These are phyloP conservation scores for Cryphonectria naterciae DNA, from an alignment of 2,329 filamentous ascomycete genomes.

Conservation along the genomic window DNA sequence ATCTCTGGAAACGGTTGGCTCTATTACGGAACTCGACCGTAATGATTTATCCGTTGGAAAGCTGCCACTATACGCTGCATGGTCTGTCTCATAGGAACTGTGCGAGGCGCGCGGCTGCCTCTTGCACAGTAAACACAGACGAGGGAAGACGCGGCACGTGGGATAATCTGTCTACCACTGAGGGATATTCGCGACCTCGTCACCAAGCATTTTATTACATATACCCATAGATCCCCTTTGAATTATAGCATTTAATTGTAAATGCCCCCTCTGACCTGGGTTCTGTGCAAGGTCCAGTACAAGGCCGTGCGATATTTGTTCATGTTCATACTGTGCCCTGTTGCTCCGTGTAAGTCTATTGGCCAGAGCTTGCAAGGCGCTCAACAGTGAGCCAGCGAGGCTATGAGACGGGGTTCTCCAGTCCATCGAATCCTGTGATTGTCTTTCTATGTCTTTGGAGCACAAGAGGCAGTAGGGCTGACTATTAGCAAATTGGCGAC, in stretches of 20 bases:
- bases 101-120: not conserved
- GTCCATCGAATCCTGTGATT: not conserved
- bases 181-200: not conserved
- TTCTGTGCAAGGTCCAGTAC: not conserved
- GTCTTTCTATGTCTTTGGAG: not conserved
- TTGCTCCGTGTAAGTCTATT: slow-evolving; percentile 12
- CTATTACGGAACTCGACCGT: not conserved
- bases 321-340: not conserved
- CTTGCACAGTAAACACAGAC: not conserved
- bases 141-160: not conserved
- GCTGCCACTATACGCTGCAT: not conserved
- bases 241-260: not conserved
- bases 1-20: not conserved
- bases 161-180: not conserved
- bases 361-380: not conserved
- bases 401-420: not conserved
- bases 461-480: too few relatives aligned
- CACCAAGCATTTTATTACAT: not conserved
- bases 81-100: not conserved
- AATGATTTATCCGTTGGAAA: not conserved
- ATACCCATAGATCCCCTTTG: too few relatives aligned
- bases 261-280: not conserved
- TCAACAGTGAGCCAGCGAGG: not conserved
- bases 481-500: too few relatives aligned
- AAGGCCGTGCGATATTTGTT: slow-evolving; percentile 3